Evolutionary conservation across 345 rosid species (phyloP), one percentile per base, ranked within the genome.

Genomic region (Camelina laxa): DNA sequence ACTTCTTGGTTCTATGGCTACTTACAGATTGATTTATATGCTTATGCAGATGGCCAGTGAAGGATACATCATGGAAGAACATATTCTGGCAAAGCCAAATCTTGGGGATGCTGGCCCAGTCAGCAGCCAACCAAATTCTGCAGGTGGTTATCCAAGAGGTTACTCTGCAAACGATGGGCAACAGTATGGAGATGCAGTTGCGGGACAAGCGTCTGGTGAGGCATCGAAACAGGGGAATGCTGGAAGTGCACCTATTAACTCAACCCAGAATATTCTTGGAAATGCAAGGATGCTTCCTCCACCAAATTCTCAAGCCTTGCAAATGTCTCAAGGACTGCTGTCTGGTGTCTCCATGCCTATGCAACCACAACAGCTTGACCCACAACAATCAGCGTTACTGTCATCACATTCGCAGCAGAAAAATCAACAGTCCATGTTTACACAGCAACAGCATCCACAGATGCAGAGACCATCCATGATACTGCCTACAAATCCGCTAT

Each of bases 281-380:
- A 88, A 82, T 68, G 65, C 87, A 41, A 87, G 99, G 81, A 86
- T 87, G 88, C 81, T 85, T 55, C 94, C 93, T 73, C 83, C 91
- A 64, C 84, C 89, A 70, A 95, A 84, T 70, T 75, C 87, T 50
- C 97, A 90, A 79, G 75, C 87, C 54, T 72, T 84, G 70, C 97
- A 85, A 69, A 90, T 87, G 85, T 84, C 97, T 66, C 90, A 90
- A 82, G 93, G 95, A 67, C 71, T 77, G 54, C 7, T 87, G 45
- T 72, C 96, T 44, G 88, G 87, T 50, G 91, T 69, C 79, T 81
- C 96, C 61, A 76, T 85, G 89, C 81, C 95, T 72, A 77, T 86
- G 68, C 86, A 88, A 80, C 64, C 83, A 36, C 91, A 83, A 35
- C 96, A 83, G 77, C 76, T 82, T 59, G 95, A 94, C 74, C 63